A percentile compares a stretch with the other conserved stretches of the same genome.
phyloP scores from a whole-genome alignment of 2,329 filamentous ascomycete species.

The Fusarium concolor region DNA sequence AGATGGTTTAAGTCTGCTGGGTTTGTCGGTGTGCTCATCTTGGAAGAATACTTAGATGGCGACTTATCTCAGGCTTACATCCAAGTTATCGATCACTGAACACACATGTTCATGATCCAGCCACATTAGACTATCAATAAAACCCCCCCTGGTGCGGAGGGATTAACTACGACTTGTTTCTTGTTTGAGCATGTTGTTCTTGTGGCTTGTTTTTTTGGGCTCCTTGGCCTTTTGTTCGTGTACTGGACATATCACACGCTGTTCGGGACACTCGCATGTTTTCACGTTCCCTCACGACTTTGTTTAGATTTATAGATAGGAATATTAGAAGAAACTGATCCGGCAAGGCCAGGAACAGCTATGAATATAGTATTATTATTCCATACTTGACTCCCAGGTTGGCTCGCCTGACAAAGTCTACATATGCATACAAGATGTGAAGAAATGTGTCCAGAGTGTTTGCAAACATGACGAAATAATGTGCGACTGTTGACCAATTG shows the following conservation, averaged over 20 bases:
- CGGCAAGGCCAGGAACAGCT: constrained; percentile 14
- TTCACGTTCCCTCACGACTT: constrained; percentile 7
- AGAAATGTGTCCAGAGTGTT: constrained; percentile 43
- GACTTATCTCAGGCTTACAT: neutral
- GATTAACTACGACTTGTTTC: neutral
- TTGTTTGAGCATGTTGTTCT: neutral
- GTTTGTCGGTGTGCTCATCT: neutral
- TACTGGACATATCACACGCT: neutral
- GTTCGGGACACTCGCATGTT: neutral
- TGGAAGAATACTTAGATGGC: neutral
- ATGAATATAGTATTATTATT: constrained; percentile 45
- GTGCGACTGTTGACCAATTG: constrained; percentile 11
- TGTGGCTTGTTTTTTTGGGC: neutral
- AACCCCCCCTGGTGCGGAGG: neutral
- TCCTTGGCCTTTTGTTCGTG: neutral
- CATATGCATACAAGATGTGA: constrained; percentile 43
- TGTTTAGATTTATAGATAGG: constrained; percentile 32
- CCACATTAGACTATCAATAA: neutral
- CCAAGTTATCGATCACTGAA: neutral
- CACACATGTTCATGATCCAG: neutral
- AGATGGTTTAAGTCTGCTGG: neutral
- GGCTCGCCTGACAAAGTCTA: constrained; percentile 36
- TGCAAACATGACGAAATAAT: constrained; percentile 19
- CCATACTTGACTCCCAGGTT: constrained; percentile 33
- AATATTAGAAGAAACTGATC: constrained; percentile 37